These are phyloP conservation scores for Flaveria trinervia DNA, from an alignment of 129 eudicot species.

Conservation along the genomic window DNA sequence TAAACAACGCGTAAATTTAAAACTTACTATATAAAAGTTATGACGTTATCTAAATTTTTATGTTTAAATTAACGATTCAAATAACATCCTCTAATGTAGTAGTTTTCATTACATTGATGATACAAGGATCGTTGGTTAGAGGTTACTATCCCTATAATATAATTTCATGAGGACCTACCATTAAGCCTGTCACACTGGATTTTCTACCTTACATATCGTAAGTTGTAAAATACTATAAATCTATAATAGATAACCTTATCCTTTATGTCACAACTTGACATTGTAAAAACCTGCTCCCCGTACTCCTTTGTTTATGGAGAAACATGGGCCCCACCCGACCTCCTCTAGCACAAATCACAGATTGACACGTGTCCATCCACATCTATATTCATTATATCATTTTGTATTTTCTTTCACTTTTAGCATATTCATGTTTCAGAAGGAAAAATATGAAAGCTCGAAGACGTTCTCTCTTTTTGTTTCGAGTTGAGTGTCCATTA, in stretches of 20 bases:
- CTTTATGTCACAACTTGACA: conserved; percentile 19
- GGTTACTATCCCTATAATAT: not conserved
- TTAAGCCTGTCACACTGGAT: conserved; percentile 6
- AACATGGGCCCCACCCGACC: conserved; percentile 23
- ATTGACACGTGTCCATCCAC: conserved; percentile 13
- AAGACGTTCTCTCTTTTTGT: conserved; percentile 17
- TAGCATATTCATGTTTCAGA: conserved; percentile 1
- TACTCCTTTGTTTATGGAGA: conserved; percentile 17
- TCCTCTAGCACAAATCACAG: not conserved
- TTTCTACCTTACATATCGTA: not conserved
- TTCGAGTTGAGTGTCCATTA: not conserved
- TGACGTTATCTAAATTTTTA: too few relatives aligned
- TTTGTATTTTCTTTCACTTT: conserved; percentile 1
- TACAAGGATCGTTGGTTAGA: not conserved
- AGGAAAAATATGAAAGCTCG: conserved; percentile 13
- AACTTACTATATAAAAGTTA: too few relatives aligned
- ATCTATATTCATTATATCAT: not conserved
- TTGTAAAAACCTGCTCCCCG: conserved; percentile 35
- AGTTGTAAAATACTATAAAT: not conserved
- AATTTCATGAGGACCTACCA: conserved; percentile 6
- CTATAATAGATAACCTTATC: conserved; percentile 25
- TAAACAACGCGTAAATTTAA: too few relatives aligned
- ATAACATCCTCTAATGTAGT: too few relatives aligned
- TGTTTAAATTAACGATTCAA: too few relatives aligned
- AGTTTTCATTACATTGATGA: not conserved